Evolutionary conservation across 176 grass and related monocot genomes (phyloP), one percentile per base, ranked within the genome.

Genomic region (Otatea glauca): DNA sequence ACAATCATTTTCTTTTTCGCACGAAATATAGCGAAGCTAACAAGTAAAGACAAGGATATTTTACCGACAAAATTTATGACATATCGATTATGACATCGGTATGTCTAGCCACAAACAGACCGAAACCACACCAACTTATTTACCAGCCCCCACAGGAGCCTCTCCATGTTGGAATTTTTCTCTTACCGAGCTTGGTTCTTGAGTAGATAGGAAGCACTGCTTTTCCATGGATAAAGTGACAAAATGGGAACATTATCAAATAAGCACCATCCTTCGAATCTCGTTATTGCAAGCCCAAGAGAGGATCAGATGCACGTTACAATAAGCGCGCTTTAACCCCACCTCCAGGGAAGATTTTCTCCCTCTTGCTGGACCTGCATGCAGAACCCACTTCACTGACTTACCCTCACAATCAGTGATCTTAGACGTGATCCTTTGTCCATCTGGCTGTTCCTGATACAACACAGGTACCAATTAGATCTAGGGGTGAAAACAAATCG

Each of bases 301-400:
- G 16, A 84, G 63, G 89, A 90, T 87, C 80, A 6, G 89, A 90
- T 90, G 84, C 89, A 69, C 34, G 16, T 60, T 79, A 87, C 1
- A 32, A 87, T 78, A 90, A 90, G 59, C 88, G 14, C 24, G 70
- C 88, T 89, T 84, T 79, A 90, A 58, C 79, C 74, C 83, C 59
- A 72, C 75, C 32, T 25, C 16, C 76, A 83, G 41, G 24, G 49
- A 83, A 78, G 73, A 72, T 39, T 78, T 72, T 7, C 59, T 39
- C 38, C 45, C 59, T 58, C 54, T 51, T 74, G 39, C 16, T 79
- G 24, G 34, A 81, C 70, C 70, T 76, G 43, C 55, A 59, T 64
- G 75, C 50, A 49, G 29, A 50, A 51, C 27, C 50, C 29, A 62
- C 61, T 69, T 61, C 27, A 41, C 35, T 13, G 12, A 13, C 58